Evolutionary conservation across 2,329 filamentous ascomycete species (phyloP), one percentile per base, ranked within the genome.

Genomic region (Cytospora mali): DNA sequence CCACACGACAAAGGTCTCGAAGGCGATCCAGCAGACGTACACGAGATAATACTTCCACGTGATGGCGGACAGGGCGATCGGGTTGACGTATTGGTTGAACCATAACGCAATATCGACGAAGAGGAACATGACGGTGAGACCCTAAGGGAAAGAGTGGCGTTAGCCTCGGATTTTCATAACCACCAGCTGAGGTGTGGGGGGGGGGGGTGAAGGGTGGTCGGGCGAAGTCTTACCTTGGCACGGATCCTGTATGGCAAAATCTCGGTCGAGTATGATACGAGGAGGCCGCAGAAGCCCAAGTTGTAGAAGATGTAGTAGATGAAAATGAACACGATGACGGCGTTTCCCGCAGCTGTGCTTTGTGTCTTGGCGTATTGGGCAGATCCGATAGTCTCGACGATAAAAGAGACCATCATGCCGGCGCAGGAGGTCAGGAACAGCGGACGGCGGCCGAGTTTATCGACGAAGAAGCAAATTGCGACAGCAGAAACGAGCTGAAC

Each of bases 91-190:
- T 46, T 75, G 73, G 60, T 76, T 72, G 57, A 77, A 71, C 42
- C 75, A 74, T 18, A 73, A 65, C 11, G 72, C 72, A 48, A 73
- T 67, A 14, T 72, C 73, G 52, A 73, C 74, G 69, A 76, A 76
- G 71, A 82, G 79, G 31, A 82, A 77, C 55, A 79, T 79, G 61
- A 83, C 70, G 14, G 78, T 73, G 23, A 77, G 71, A 16, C 77
- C 77, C 66, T 65, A 23, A 10, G 11, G 9, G 23, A 1, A 18
- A 21, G 1, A 16, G 4, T 1, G 16, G 23, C 1, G 48, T 53
- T 13, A 53, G 27, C 13, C 3, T 21, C 6, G 13, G 14, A 5
- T 3, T 25, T 1, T 33, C 18, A 3, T 7, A 9, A 4, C 13
- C 2, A 1, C n/a, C n/a, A n/a, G n/a, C n/a, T n/a, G n/a, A n/a